Evolutionary conservation across 352 stramenopile genomes (phyloP), one percentile per base, ranked within the genome.

Genomic region (Phytophthora pinifolia): DNA sequence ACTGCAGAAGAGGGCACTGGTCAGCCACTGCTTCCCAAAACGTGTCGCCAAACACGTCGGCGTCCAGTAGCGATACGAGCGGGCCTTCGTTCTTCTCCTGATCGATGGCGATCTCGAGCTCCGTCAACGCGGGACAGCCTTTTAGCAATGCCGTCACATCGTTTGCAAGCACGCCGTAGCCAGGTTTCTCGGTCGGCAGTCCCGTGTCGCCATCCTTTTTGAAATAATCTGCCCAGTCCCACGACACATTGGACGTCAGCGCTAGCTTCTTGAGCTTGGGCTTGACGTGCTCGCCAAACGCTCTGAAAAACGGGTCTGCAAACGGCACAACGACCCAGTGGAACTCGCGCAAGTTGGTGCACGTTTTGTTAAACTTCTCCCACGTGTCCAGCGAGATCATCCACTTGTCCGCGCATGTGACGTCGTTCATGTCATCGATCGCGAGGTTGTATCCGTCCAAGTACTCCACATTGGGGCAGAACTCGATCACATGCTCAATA

Each of bases 161-260:
- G 13, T 30, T 72, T 25, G 72, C 72, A 7, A 56, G 32, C 14
- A 51, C 36, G 0, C 71, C 74, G 2, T 70, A 72, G 12, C 47
- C 52, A 39, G 52, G 39, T 17, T 55, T 62, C 17, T 44, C 55
- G 12, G 22, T 57, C 14, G 20, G 15, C 14, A 36, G 13, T 6
- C 20, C 39, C 10, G 13, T 9, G 6, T 9, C 32, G n/a, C 4
- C 39, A n/a, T 37, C 48, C 42, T 1, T 38, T 42, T 31, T 29
- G 43, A 80, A 79, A 46, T 83, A 81, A 13, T 45, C 32, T 5
- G 29, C 9, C 52, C 59, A 80, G 43, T 72, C 44, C 74, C 70
- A 83, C 27, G 65, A 56, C 61, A 79, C 50, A 44, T 72, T 82
- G 22, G 72, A 61, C 25, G 59, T 65, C 17, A 83, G 51, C 3